Evolutionary conservation across 2,329 filamentous ascomycete species (phyloP).

Genomic region (Fusarium virguliforme): DNA sequence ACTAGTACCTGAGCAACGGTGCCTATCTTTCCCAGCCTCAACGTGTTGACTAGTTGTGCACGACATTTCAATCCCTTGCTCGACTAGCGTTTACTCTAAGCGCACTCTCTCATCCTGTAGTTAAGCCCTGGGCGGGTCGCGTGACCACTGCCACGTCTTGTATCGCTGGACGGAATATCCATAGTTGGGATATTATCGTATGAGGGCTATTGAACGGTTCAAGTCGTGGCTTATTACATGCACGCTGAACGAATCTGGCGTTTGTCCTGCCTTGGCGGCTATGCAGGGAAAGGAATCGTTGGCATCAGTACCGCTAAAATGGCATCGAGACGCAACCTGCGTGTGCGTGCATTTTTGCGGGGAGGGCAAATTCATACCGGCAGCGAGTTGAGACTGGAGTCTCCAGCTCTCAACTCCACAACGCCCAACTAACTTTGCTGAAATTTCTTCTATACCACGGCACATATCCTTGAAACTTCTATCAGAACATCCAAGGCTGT

Average conservation of each 20-base stretch:
- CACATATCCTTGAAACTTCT: neutral
- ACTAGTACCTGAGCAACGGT: constrained; percentile 1
- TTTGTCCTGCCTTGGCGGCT: neutral
- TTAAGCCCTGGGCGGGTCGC: constrained; percentile 19
- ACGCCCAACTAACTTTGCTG: constrained; percentile 14
- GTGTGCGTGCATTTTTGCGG: constrained; percentile 37
- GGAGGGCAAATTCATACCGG: constrained; percentile 35
- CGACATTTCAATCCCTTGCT: neutral
- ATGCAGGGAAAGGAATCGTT: constrained; percentile 8
- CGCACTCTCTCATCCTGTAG: constrained; percentile 1
- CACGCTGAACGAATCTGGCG: neutral
- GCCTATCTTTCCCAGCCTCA: constrained; percentile 4
- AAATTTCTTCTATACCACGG: constrained; percentile 16
- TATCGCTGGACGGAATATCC: neutral
- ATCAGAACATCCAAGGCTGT: neutral
- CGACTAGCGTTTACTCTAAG: neutral
- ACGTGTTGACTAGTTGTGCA: neutral
- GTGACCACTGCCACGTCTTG: constrained; percentile 8
- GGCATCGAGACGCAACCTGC: constrained; percentile 31
- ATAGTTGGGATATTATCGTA: neutral
- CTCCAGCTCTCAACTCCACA: constrained; percentile 34
- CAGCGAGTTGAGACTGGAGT: constrained; percentile 9
- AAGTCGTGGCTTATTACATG: neutral
- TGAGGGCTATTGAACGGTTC: neutral
- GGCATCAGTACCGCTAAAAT: constrained; percentile 51